Evolutionary conservation across 108 stramenopile species (phyloP).

Genomic region (Nitzschia sp.): DNA sequence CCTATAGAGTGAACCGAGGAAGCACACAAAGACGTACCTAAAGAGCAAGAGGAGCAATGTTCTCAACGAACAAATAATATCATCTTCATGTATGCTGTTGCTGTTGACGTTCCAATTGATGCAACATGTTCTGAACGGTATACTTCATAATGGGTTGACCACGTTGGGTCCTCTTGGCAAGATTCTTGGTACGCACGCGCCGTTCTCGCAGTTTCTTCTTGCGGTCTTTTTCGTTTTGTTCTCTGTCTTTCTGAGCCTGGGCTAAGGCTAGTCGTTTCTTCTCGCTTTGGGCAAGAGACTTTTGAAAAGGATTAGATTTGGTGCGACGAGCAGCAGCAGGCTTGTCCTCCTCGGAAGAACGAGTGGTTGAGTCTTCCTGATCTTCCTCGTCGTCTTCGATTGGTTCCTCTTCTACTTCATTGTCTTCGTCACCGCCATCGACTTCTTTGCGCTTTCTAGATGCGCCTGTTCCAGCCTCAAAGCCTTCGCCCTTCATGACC

Average conservation of each 20-base stretch:
- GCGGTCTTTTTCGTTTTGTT: slow-evolving; percentile 42
- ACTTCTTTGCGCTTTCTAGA: slow-evolving; percentile 46
- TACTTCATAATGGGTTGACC: slow-evolving; percentile 86
- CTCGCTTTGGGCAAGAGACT: slow-evolving; percentile 47
- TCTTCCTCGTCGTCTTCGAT: neutral
- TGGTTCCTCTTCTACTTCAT: slow-evolving; percentile 4
- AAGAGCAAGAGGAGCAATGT: no score
- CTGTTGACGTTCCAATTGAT: slow-evolving; percentile 43
- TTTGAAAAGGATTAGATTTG: slow-evolving; percentile 37
- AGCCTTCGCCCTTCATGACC: slow-evolving; percentile 71
- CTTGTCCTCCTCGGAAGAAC: neutral
- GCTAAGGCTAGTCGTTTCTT: slow-evolving; percentile 20
- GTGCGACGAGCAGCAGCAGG: no score
- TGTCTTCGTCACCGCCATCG: neutral
- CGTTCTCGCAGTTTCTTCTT: slow-evolving; percentile 39
- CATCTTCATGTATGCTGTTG: neutral
- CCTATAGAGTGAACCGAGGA: no score
- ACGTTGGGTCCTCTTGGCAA: slow-evolving; percentile 52
- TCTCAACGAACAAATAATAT: no score
- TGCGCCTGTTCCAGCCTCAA: slow-evolving; percentile 67
- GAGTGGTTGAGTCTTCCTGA: neutral
- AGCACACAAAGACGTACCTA: no score
- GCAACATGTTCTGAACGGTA: slow-evolving; percentile 66
- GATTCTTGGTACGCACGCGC: slow-evolving; percentile 44
- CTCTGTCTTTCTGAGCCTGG: neutral